Conservation (phyloP, 202 grass and related monocot genomes). For the Carex sylvatica region DNA sequence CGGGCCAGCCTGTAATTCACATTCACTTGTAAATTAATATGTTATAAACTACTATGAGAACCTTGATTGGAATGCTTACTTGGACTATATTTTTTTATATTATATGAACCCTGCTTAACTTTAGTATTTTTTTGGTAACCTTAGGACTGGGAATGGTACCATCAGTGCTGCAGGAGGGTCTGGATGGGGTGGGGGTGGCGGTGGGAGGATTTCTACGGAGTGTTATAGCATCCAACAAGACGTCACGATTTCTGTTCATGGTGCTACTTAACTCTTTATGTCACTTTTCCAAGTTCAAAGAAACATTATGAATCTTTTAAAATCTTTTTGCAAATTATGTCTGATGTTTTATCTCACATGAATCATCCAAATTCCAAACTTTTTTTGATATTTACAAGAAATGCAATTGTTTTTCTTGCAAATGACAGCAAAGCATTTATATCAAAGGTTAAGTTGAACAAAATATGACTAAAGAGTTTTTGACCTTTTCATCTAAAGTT, state of each 20-base stretch:
- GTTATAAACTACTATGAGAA: background rate
- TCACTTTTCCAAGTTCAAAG: background rate
- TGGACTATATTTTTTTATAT: background rate
- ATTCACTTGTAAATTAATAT: background rate
- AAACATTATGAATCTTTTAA: background rate
- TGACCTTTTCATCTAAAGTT: constrained; percentile 2
- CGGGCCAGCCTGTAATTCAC: background rate
- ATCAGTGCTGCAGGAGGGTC: constrained; percentile 88
- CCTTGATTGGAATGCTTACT: background rate
- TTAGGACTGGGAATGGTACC: constrained; percentile 85
- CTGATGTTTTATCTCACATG: background rate
- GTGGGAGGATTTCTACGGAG: constrained; percentile 84
- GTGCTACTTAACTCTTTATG: constrained; percentile 40
- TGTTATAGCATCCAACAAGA: constrained; percentile 97
- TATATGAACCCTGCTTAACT: background rate
- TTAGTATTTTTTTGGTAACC: constrained; percentile 8
- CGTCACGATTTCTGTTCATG: constrained; percentile 78
- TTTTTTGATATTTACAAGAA: background rate
- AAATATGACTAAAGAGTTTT: no score
- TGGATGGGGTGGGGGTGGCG: constrained; percentile 95
- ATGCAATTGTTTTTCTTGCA: background rate
- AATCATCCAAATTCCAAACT: background rate
- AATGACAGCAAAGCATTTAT: background rate
- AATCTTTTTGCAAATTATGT: background rate
- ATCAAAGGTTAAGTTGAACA: background rate